Evolutionary conservation across 116 monocot genomes (phyloP).

Genomic region (Phalaenopsis hybrid): DNA sequence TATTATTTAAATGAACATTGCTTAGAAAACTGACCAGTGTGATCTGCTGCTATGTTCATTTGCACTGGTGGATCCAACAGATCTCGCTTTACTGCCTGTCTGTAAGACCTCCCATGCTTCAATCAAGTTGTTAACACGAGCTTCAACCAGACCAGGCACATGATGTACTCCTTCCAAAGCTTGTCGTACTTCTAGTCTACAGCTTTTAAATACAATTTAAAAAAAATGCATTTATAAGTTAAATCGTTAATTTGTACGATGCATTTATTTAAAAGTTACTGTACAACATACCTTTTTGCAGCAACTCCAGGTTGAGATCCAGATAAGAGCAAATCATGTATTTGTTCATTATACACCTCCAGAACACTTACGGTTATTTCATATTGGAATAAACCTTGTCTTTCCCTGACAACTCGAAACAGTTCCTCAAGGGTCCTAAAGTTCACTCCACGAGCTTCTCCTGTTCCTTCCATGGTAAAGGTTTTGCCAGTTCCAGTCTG

Average conservation of each 20-base stretch:
- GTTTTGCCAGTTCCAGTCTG: conserved; percentile 92
- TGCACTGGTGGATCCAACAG: conserved; percentile 68
- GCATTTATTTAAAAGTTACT: neutral
- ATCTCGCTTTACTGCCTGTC: conserved; percentile 78
- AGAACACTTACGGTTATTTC: conserved; percentile 68
- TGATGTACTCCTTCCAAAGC: conserved; percentile 71
- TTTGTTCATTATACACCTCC: conserved; percentile 94
- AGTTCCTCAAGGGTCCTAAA: conserved; percentile 79
- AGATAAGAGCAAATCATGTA: conserved; percentile 60
- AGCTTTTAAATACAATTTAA: conserved; percentile 1
- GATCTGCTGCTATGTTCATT: conserved; percentile 94
- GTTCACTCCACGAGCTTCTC: conserved; percentile 73
- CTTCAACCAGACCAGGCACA: conserved; percentile 82
- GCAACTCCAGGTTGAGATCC: conserved; percentile 47
- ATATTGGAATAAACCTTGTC: conserved; percentile 42
- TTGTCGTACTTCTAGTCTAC: conserved; percentile 70
- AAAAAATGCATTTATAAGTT: too few relatives aligned
- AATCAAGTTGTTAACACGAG: conserved; percentile 57
- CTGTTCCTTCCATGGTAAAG: conserved; percentile 89
- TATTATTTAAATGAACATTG: neutral
- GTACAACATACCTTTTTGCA: conserved; percentile 53
- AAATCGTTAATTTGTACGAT: neutral
- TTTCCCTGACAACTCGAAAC: conserved; percentile 68
- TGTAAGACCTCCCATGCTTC: conserved; percentile 80
- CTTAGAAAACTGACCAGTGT: conserved; percentile 46